Evolutionary conservation across 164 flowering plant species (phyloP).

Genomic region (Berberis thunbergii): DNA sequence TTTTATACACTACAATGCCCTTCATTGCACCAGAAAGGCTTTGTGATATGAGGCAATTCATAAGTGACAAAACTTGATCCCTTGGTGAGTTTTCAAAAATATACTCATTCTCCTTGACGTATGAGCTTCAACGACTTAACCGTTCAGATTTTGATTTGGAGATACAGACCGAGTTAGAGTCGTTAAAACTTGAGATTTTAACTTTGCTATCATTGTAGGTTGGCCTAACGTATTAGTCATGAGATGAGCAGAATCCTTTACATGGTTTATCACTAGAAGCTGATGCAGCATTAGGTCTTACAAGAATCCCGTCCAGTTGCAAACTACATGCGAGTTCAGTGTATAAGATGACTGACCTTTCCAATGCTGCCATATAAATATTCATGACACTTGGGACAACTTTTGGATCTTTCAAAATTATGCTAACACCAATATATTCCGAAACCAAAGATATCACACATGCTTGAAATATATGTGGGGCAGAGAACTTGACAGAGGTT

Average conservation of each 20-base stretch:
- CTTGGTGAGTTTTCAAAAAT: constrained; percentile 27
- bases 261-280: constrained; percentile 12
- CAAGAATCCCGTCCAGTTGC: constrained; percentile 12
- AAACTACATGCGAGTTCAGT: constrained; percentile 25
- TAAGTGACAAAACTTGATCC: constrained; percentile 37
- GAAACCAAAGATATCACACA: constrained; percentile 52
- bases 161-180: constrained; percentile 15
- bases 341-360: constrained; percentile 48
- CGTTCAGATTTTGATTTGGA: constrained; percentile 26
- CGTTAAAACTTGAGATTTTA: constrained; percentile 23
- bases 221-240: constrained; percentile 36
- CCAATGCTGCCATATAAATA: constrained; percentile 42
- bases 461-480: constrained; percentile 55
- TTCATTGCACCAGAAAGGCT: constrained; percentile 26
- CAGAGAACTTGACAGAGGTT: constrained; percentile 30
- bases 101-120: constrained; percentile 29
- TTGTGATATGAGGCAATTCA: constrained; percentile 29
- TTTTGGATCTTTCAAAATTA: constrained; percentile 7
- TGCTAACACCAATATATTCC: constrained; percentile 25
- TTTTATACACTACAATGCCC: constrained; percentile 10
- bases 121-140: constrained; percentile 28
- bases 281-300: constrained; percentile 4
- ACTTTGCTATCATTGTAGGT: constrained; percentile 27
- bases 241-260: constrained; percentile 18
- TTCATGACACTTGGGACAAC: constrained; percentile 18